Conservation (phyloP, 2,329 filamentous ascomycete species). For the Fusarium stilboides region DNA sequence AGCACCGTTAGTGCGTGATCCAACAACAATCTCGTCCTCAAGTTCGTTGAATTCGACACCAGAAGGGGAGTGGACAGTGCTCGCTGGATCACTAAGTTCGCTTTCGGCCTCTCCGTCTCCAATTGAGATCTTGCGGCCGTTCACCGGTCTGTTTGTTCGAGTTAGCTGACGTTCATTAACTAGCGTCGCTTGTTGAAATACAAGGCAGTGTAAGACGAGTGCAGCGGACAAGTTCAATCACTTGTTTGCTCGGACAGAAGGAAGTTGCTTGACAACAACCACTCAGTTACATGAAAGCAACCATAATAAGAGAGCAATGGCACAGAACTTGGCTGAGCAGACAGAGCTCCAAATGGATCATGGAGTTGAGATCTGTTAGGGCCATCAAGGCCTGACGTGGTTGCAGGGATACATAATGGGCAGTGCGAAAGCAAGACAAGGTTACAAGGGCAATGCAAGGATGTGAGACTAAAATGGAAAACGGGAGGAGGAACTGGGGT, state of each 20-base stretch:
- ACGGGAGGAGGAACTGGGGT: constrained; percentile 23
- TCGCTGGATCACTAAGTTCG: constrained; percentile 62
- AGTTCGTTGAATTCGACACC: constrained; percentile 58
- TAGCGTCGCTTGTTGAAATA: neutral
- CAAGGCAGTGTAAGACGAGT: neutral
- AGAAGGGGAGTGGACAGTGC: constrained; percentile 56
- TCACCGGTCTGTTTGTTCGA: constrained; percentile 46
- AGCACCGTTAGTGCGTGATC: constrained; percentile 58
- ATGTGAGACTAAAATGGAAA: constrained; percentile 23
- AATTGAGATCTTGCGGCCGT: constrained; percentile 51
- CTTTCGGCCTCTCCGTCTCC: constrained; percentile 59
- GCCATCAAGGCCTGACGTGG: constrained; percentile 12
- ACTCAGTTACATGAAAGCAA: neutral
- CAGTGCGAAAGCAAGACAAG: constrained; percentile 20
- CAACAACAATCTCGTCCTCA: constrained; percentile 69
- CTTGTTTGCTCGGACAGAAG: neutral
- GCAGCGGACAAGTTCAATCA: neutral
- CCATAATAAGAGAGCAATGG: neutral
- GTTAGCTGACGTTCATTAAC: constrained; percentile 43
- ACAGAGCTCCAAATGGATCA: constrained; percentile 2
- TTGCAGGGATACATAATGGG: constrained; percentile 19
- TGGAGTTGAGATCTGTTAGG: constrained; percentile 7
- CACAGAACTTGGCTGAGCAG: neutral
- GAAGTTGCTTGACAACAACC: neutral
- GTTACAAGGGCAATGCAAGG: constrained; percentile 15